phyloP scores from a whole-genome alignment of 2,329 filamentous ascomycete genomes.

The Fusarium continuum region DNA sequence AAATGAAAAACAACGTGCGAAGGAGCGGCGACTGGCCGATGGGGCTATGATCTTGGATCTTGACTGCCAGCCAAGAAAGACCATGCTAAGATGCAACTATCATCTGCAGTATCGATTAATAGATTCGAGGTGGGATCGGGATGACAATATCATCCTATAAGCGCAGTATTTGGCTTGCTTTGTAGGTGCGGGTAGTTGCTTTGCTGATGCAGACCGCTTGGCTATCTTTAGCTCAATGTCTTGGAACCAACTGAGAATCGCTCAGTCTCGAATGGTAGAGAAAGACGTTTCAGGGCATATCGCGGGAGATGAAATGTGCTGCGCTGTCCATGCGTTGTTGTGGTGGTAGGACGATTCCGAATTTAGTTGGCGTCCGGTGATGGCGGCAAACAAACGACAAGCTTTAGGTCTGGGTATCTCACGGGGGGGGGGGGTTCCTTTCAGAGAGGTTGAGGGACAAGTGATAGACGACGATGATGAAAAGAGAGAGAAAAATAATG shows the following conservation, averaged over 20 bases:
- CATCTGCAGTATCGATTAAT: constrained; percentile 26
- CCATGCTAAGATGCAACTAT: constrained; percentile 25
- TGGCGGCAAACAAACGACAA: constrained; percentile 1
- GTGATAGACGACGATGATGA: not conserved
- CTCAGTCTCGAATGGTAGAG: constrained; percentile 3
- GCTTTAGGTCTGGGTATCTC: not conserved
- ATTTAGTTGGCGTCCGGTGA: constrained; percentile 5
- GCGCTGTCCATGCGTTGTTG: constrained; percentile 11
- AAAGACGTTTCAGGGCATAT: constrained; percentile 27
- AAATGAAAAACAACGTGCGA: not conserved
- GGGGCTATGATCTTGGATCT: not conserved
- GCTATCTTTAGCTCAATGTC: constrained; percentile 23
- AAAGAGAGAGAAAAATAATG: not conserved
- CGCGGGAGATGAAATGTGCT: not conserved
- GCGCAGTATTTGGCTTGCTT: constrained; percentile 8
- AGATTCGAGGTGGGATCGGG: constrained; percentile 9
- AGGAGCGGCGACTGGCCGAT: constrained; percentile 17
- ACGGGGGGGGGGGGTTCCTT: not conserved
- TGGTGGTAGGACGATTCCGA: constrained; percentile 19
- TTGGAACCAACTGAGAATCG: constrained; percentile 6
- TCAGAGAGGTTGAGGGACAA: not conserved
- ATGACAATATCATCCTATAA: constrained; percentile 4
- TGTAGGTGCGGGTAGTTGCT: constrained; percentile 9
- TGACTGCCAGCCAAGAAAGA: not conserved
- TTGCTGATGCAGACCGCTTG: constrained; percentile 26